Base-by-base conservation (phyloP, 768 basidiomycete species). In the Tricholoma furcatifolium region DNA sequence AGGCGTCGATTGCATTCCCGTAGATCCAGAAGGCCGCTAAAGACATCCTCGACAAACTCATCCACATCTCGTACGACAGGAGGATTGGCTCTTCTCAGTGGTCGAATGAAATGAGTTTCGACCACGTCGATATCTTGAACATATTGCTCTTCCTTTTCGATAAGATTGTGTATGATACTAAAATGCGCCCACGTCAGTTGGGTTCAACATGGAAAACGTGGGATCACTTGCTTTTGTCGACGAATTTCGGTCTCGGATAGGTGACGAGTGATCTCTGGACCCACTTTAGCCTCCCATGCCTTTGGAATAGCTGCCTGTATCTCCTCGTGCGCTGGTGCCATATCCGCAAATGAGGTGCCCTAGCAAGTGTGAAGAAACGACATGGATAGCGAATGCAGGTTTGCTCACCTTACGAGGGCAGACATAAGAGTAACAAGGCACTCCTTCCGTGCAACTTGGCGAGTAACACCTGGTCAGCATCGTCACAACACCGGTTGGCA, bases 381-480 rank as follows among this genome's bases (percentile, higher is more conserved):
- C 17, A n/a, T 53, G 44, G 54, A 56, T 20, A 18, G 32, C 15
- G 30, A 10, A 14, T 14, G 35, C 36, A 6, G 14, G 14, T 20
- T 17, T 45, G 34, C 65, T 43, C 56, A 87, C 88, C 69, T 77
- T 81, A 57, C 83, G 76, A 15, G 90, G 90, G 71, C 94, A 97
- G 7, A 81, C 76, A 68, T 81, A 87, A 2, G 91, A 83, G 68
- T 95, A 97, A 66, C 94, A 97, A 2, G 84, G 77, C 12, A 73
- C 69, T 21, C 87, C 91, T 30, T 93, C 93, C 38, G 80, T 81
- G 66, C 95, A 98, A 54, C 83, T 87, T 1, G 92, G 85, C 1
- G 88, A 84, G 69, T 96, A 98, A 67, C 97, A 99, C 59, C 84
- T 81, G 5, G 95, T 96, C 54, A 97, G 73, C 70, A 88, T 83